phyloP scores from a whole-genome alignment of 2,329 filamentous ascomycete genomes.

The Myriangium duriaei region DNA sequence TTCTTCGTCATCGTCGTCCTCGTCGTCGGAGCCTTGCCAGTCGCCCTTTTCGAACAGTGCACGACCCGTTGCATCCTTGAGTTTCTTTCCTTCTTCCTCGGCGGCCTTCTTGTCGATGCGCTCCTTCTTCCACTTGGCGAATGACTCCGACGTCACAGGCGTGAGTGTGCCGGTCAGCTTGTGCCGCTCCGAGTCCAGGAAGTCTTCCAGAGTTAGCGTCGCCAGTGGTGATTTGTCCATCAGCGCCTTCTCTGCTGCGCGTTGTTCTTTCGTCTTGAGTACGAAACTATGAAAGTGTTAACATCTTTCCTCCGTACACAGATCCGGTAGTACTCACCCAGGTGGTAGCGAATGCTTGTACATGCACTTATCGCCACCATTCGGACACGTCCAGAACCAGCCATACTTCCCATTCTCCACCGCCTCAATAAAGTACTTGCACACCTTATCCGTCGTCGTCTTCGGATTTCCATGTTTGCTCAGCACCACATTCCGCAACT shows the following conservation, averaged over 20 bases:
- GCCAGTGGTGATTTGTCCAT: slow-evolving; percentile 92
- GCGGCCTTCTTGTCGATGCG: slow-evolving; percentile 90
- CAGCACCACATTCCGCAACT: slow-evolving; percentile 76
- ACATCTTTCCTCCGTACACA: too few species aligned
- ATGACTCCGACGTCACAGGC: slow-evolving; percentile 82
- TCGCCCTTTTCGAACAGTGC: slow-evolving; percentile 94
- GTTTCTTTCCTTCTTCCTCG: slow-evolving; percentile 76
- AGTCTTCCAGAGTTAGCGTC: slow-evolving; percentile 92
- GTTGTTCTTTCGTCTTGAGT: slow-evolving; percentile 94
- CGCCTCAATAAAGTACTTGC: slow-evolving; percentile 95
- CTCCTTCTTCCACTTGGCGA: slow-evolving; percentile 95
- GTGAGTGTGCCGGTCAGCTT: slow-evolving; percentile 87
- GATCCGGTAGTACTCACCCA: slow-evolving; percentile 63
- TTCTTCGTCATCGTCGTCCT: slow-evolving; percentile 51
- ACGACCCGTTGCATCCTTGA: slow-evolving; percentile 91
- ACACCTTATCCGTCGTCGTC: slow-evolving; percentile 94
- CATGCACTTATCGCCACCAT: slow-evolving; percentile 95
- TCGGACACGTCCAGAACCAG: slow-evolving; percentile 98
- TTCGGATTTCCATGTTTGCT: slow-evolving; percentile 96
- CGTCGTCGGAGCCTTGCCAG: slow-evolving; percentile 58
- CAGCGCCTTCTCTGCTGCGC: slow-evolving; percentile 86
- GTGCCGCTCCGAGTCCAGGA: slow-evolving; percentile 89
- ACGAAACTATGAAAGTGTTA: slow-evolving; percentile 54
- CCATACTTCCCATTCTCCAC: slow-evolving; percentile 98
- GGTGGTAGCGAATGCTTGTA: slow-evolving; percentile 92